Conservation (phyloP, 1,139 yeast species). For the Geotrichum carabidarum region DNA sequence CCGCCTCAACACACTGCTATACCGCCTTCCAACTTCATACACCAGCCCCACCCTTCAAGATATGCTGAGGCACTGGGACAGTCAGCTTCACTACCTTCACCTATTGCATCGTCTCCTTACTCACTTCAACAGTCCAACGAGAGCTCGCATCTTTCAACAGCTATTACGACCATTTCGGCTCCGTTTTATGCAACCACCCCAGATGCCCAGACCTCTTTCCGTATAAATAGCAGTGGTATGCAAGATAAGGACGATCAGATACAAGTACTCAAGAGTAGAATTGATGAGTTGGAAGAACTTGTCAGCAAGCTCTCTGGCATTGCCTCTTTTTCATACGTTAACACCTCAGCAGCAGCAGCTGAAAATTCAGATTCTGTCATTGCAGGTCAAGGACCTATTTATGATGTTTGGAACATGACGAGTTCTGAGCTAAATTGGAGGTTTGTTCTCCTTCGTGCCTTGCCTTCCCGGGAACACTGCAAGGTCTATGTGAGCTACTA, state of each 20-base stretch:
- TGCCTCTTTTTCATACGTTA: slow-evolving; percentile 5
- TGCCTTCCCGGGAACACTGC: slow-evolving; percentile 14
- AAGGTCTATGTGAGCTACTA: slow-evolving; percentile 27
- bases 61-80: too few species aligned
- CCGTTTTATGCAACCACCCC: background rate
- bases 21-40: too few species aligned
- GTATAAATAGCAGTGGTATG: background rate
- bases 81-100: background rate
- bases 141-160: background rate
- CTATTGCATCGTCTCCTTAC: background rate
- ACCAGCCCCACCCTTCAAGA: too few species aligned
- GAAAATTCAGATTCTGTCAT: background rate
- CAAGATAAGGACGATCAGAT: background rate
- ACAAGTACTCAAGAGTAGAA: background rate
- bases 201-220: background rate
- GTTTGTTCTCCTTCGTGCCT: slow-evolving; percentile 8
- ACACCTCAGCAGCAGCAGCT: background rate
- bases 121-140: background rate
- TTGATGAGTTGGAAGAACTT: slow-evolving; percentile 4
- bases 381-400: slow-evolving; percentile 3
- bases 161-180: background rate
- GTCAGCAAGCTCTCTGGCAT: slow-evolving; percentile 7
- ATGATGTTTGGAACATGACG: slow-evolving; percentile 8
- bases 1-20: too few species aligned
- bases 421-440: slow-evolving; percentile 9